These are phyloP conservation scores for Silene conica DNA, from an alignment of 148 eudicot genomes.

Conservation along the genomic window DNA sequence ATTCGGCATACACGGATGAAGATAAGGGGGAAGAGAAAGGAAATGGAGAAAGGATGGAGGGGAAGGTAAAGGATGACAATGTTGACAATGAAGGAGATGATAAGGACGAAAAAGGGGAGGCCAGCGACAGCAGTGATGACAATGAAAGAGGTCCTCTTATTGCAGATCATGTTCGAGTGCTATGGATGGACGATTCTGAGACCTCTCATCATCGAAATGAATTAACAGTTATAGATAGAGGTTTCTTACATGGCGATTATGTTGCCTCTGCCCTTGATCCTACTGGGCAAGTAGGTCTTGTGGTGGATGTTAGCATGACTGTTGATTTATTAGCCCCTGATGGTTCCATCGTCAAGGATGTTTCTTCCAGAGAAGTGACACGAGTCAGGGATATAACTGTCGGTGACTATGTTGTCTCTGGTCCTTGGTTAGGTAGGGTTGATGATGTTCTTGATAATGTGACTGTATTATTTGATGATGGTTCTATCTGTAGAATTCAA, in stretches of 20 bases:
- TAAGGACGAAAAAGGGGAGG: constrained; percentile 23
- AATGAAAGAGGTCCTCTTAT: constrained; percentile 42
- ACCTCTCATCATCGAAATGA: constrained; percentile 51
- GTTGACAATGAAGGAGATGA: constrained; percentile 30
- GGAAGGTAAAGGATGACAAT: constrained; percentile 31
- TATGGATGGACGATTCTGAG: constrained; percentile 89
- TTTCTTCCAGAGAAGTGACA: constrained; percentile 60
- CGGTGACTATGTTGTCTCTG: constrained; percentile 84
- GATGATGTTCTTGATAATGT: constrained; percentile 89
- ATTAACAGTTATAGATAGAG: constrained; percentile 68
- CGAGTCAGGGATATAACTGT: constrained; percentile 74
- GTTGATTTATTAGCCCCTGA: constrained; percentile 67
- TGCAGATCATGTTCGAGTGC: constrained; percentile 79
- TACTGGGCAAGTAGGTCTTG: constrained; percentile 88
- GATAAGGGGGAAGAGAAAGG: constrained; percentile 36
- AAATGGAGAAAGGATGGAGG: constrained; percentile 27
- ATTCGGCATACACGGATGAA: constrained; percentile 15
- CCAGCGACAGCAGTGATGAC: constrained; percentile 34
- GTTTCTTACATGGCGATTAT: constrained; percentile 84
- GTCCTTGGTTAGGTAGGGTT: constrained; percentile 95
- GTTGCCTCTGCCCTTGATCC: constrained; percentile 81
- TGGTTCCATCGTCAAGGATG: constrained; percentile 50
- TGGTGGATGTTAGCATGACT: constrained; percentile 62
- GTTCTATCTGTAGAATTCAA: constrained; percentile 79
- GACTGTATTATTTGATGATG: constrained; percentile 79